Percentiles rank a stretch among this genome's conserved stretches.
Evolutionary conservation across 331 rosid genomes (phyloP).

Genomic region (Telfairia occidentalis): DNA sequence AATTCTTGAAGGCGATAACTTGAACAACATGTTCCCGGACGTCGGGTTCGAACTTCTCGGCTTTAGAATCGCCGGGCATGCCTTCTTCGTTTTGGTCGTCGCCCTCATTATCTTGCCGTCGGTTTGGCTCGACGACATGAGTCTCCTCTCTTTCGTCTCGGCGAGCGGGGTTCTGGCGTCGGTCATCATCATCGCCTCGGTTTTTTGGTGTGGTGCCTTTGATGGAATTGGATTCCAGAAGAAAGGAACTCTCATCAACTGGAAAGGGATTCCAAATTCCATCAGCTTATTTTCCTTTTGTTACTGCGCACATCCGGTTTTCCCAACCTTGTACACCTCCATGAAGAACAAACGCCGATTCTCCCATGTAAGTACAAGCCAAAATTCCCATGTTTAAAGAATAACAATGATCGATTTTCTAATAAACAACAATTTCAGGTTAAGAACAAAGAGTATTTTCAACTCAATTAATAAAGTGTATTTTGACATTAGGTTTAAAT

Average conservation of each 20-base stretch:
- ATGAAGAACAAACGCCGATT: constrained; percentile 64
- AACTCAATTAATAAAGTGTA: no score
- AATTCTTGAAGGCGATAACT: constrained; percentile 81
- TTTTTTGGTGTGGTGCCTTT: constrained; percentile 47
- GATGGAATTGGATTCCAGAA: constrained; percentile 53
- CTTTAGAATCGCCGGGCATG: constrained; percentile 29
- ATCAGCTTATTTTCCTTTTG: constrained; percentile 72
- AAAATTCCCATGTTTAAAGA: background rate
- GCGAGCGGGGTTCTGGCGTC: constrained; percentile 91
- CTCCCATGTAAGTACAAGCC: constrained; percentile 44
- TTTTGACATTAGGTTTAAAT: no score
- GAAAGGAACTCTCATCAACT: constrained; percentile 34
- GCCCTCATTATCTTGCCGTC: constrained; percentile 58
- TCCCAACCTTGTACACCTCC: constrained; percentile 72
- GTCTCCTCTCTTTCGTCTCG: constrained; percentile 65
- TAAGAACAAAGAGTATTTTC: no score
- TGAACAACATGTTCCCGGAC: constrained; percentile 37
- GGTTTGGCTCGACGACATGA: constrained; percentile 67
- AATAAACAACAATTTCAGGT: no score
- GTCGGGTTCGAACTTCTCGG: constrained; percentile 28
- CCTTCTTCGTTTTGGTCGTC: constrained; percentile 40
- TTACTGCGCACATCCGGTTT: constrained; percentile 82
- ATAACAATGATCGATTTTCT: no score
- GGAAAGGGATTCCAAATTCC: constrained; percentile 60
- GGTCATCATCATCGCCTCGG: constrained; percentile 39